Evolutionary conservation across 441 rosid species (phyloP).

Genomic region (Breynia disticha): DNA sequence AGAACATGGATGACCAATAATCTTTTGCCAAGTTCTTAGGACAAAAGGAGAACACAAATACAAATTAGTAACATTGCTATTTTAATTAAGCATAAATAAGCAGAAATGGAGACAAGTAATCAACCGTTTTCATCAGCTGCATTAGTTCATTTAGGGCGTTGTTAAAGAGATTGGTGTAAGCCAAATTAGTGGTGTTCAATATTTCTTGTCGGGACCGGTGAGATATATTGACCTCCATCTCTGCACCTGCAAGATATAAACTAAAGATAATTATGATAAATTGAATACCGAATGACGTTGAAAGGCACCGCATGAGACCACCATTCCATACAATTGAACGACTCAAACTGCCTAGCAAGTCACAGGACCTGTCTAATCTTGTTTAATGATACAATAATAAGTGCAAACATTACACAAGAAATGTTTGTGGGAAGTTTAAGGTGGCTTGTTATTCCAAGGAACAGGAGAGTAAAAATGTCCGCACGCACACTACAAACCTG

Average conservation of each 20-base stretch:
- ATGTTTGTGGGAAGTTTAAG: not conserved
- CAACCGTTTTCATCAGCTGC: conserved; percentile 73
- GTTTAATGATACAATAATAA: not conserved
- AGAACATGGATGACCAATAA: conserved; percentile 83
- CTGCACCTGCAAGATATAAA: conserved; percentile 41
- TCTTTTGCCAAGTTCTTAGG: conserved; percentile 69
- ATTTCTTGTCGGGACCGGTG: conserved; percentile 63
- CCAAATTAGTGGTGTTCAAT: conserved; percentile 48
- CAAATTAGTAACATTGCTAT: not conserved
- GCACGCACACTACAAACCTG: conserved; percentile 41
- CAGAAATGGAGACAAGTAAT: conserved; percentile 1
- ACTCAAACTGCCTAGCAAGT: not conserved
- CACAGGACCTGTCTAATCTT: not conserved
- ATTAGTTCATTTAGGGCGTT: conserved; percentile 61
- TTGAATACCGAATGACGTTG: no score
- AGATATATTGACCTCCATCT: conserved; percentile 87
- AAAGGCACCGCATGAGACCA: not conserved
- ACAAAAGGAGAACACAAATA: conserved; percentile 1
- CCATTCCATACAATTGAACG: not conserved
- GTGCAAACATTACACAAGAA: no score
- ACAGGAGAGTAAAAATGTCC: conserved; percentile 3
- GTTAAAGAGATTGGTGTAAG: conserved; percentile 55
- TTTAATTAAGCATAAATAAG: not conserved
- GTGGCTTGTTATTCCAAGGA: not conserved
- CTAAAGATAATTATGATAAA: not conserved